Conservation (phyloP, 768 basidiomycete genomes). For the Russula olivacea region DNA sequence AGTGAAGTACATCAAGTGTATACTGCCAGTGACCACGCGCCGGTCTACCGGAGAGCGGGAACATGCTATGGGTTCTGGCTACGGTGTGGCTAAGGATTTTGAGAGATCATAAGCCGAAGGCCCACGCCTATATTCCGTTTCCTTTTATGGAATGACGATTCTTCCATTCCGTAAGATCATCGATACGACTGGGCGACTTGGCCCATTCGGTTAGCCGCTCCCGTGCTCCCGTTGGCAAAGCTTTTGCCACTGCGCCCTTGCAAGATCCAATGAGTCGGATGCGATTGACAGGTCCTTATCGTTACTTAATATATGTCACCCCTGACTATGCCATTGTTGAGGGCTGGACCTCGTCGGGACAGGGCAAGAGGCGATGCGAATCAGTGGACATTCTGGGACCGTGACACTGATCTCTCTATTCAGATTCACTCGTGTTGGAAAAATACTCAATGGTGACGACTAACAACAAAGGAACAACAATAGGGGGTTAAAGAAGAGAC, state of each 20-base stretch:
- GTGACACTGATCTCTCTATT: background rate
- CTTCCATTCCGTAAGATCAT: slow-evolving; percentile 17
- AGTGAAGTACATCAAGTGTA: background rate
- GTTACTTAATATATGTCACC: background rate
- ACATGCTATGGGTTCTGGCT: background rate
- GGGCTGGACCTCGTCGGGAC: background rate
- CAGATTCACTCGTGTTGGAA: background rate
- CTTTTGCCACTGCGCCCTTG: background rate
- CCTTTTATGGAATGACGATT: slow-evolving; percentile 7
- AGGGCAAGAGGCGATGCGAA: slow-evolving; percentile 2
- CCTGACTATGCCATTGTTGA: slow-evolving; percentile 16
- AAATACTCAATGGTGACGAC: background rate
- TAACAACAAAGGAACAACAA: background rate
- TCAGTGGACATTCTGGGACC: background rate
- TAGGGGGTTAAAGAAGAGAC: background rate
- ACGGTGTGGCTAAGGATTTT: background rate
- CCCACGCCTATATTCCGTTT: slow-evolving; percentile 5
- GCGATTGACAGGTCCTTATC: slow-evolving; percentile 9
- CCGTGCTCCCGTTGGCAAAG: background rate
- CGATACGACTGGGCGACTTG: slow-evolving; percentile 6
- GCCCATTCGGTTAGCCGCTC: slow-evolving; percentile 19
- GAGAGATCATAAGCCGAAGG: slow-evolving; percentile 17
- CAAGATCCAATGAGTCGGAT: background rate
- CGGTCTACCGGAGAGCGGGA: slow-evolving; percentile 1
- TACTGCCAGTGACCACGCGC: background rate